Evolutionary conservation across 1,284 basidiomycete genomes (phyloP).

Genomic region (Tylopilus orsonianus): DNA sequence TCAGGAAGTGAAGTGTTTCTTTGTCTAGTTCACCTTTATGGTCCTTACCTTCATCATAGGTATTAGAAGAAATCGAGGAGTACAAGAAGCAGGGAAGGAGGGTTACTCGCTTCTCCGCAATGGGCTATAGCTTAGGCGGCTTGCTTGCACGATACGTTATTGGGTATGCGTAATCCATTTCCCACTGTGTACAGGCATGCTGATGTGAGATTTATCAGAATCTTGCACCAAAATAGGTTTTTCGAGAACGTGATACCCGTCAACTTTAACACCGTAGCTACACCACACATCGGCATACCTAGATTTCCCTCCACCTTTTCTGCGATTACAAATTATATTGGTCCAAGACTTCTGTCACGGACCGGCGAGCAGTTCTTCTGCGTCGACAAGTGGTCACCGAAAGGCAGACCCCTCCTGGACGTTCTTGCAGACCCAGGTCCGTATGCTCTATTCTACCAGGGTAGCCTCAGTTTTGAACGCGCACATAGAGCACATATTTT

Average conservation of each 20-base stretch:
- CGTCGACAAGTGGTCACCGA: slow-evolving; percentile 71
- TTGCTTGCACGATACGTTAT: slow-evolving; percentile 77
- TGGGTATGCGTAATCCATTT: slow-evolving; percentile 46
- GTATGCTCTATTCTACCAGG: slow-evolving; percentile 18
- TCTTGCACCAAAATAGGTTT: slow-evolving; percentile 68
- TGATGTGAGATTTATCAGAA: slow-evolving; percentile 33
- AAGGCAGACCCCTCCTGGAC: slow-evolving; percentile 71
- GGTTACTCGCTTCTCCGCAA: slow-evolving; percentile 68
- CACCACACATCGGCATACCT: slow-evolving; percentile 75
- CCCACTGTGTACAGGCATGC: neutral
- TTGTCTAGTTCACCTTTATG: neutral
- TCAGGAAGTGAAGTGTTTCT: slow-evolving; percentile 51
- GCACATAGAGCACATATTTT: slow-evolving; percentile 67
- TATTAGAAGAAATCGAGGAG: slow-evolving; percentile 49
- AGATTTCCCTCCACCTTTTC: slow-evolving; percentile 64
- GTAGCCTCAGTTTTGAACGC: slow-evolving; percentile 13
- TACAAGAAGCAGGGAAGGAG: slow-evolving; percentile 52
- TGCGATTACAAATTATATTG: slow-evolving; percentile 55
- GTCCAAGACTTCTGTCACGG: slow-evolving; percentile 74
- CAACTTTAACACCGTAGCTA: slow-evolving; percentile 83
- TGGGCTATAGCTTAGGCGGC: slow-evolving; percentile 82
- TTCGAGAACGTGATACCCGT: slow-evolving; percentile 68
- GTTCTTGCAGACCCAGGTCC: slow-evolving; percentile 85
- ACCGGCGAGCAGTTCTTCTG: slow-evolving; percentile 84
- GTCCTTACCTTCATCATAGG: slow-evolving; percentile 37